Conservation (phyloP, 1,284 basidiomycete species). For the Sanguinoderma infundibulare region DNA sequence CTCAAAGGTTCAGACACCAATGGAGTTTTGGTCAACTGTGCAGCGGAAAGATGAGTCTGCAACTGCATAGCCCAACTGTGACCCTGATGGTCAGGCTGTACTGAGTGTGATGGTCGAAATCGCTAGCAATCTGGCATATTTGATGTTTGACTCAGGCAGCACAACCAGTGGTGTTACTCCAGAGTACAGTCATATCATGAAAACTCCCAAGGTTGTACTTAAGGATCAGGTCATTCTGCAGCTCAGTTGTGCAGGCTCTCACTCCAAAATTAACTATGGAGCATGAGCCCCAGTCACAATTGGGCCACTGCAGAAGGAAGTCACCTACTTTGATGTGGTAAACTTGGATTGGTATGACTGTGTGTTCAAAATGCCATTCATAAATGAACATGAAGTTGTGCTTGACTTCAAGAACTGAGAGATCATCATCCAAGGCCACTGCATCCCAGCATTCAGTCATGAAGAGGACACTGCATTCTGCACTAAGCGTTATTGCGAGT, state of each 20-base stretch:
- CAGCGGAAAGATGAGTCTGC: not conserved
- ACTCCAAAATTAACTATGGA: conserved; percentile 24
- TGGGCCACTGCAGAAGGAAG: not conserved
- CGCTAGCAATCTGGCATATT: conserved; percentile 23
- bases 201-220: conserved; percentile 17
- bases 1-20: not conserved
- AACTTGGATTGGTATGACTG: conserved; percentile 39
- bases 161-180: conserved; percentile 29
- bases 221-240: conserved; percentile 29
- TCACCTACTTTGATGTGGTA: conserved; percentile 33
- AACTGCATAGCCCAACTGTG: not conserved
- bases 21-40: not conserved
- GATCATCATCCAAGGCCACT: conserved; percentile 13
- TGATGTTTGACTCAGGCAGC: conserved; percentile 31
- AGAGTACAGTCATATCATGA: conserved; percentile 21
- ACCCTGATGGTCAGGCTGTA: not conserved
- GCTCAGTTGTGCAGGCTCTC: conserved; percentile 31
- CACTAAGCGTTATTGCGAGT: not conserved
- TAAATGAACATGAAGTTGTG: conserved; percentile 25
- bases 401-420: conserved; percentile 32
- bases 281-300: not conserved
- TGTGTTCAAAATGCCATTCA: conserved; percentile 37
- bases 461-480: conserved; percentile 1
- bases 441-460: not conserved
- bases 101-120: conserved; percentile 11